Evolutionary conservation across 495 filamentous ascomycete genomes (phyloP).

Genomic region (Eremomyces bilateralis): DNA sequence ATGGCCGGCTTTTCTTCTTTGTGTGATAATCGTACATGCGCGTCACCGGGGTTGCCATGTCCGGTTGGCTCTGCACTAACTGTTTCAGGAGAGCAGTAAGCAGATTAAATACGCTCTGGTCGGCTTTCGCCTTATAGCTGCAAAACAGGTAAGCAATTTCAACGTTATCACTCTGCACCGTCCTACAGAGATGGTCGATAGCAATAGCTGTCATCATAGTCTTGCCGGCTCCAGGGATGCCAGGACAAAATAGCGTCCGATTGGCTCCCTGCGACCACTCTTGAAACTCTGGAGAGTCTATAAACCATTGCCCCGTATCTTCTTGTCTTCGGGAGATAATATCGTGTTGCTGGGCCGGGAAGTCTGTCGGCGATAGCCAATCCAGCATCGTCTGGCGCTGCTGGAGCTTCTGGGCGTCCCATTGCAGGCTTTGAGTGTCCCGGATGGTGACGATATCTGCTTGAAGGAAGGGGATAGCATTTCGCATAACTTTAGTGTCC

Average conservation of each 20-base stretch:
- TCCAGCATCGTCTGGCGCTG: constrained; percentile 1
- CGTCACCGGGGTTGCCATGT: constrained; percentile 12
- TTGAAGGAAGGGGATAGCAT: not conserved
- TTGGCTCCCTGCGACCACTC: constrained; percentile 15
- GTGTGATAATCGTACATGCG: constrained; percentile 7
- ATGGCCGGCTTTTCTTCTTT: constrained; percentile 7
- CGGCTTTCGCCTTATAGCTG: constrained; percentile 16
- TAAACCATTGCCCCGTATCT: constrained; percentile 22
- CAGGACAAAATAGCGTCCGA: constrained; percentile 17
- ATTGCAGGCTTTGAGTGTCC: constrained; percentile 1
- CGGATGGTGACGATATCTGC: not conserved
- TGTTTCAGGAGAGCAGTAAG: constrained; percentile 22
- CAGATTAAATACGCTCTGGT: constrained; percentile 16
- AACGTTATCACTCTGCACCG: constrained; percentile 6
- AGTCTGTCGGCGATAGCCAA: constrained; percentile 7
- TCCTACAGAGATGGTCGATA: constrained; percentile 12
- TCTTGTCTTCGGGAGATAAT: constrained; percentile 15
- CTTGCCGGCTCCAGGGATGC: constrained; percentile 17
- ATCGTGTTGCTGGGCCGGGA: constrained; percentile 15
- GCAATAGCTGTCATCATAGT: constrained; percentile 14
- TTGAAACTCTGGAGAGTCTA: constrained; percentile 17
- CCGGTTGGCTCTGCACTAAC: constrained; percentile 11
- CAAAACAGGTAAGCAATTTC: constrained; percentile 24
- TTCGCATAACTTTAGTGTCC: constrained; percentile 3
- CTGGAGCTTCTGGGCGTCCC: too few relatives aligned